Conservation (phyloP, 768 basidiomycete genomes). For the Royoungia palumana region DNA sequence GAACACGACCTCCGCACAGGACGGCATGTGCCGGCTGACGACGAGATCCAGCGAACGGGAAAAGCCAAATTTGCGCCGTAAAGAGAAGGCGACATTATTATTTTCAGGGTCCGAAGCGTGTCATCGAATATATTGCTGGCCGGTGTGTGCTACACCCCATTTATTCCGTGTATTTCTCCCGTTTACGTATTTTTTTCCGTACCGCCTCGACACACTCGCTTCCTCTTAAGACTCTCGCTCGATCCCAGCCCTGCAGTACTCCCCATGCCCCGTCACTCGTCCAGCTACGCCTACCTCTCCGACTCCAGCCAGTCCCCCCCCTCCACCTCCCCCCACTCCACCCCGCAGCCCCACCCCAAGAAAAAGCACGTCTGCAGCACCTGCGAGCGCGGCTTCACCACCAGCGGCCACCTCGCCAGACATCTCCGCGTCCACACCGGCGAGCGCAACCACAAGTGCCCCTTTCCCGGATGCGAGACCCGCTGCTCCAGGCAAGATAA, state of each 20-base stretch:
- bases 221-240: constrained; percentile 33
- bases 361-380: constrained; percentile 60
- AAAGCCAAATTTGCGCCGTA: constrained; percentile 34
- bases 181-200: constrained; percentile 36
- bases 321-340: constrained; percentile 1
- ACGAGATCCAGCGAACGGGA: constrained; percentile 31
- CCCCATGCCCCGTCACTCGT: constrained; percentile 30
- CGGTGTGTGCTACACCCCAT: constrained; percentile 14
- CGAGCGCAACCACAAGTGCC: constrained; percentile 88
- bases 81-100: constrained; percentile 23
- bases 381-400: constrained; percentile 80
- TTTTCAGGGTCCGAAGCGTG: constrained; percentile 35
- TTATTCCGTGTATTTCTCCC: constrained; percentile 28
- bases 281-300: constrained; percentile 27
- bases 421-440: constrained; percentile 91
- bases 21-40: constrained; percentile 29
- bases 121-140: constrained; percentile 28
- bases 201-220: constrained; percentile 34
- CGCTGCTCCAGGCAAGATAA: constrained; percentile 90
- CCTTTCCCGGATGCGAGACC: constrained; percentile 93
- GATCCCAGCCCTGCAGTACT: constrained; percentile 28
- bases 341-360: constrained; percentile 15
- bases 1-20: constrained; percentile 27
- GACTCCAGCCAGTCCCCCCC: constrained; percentile 26
- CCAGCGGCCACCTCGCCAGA: constrained; percentile 83